phyloP scores from a whole-genome alignment of 2,329 filamentous ascomycete species.

The Ophiostoma perfectum region DNA sequence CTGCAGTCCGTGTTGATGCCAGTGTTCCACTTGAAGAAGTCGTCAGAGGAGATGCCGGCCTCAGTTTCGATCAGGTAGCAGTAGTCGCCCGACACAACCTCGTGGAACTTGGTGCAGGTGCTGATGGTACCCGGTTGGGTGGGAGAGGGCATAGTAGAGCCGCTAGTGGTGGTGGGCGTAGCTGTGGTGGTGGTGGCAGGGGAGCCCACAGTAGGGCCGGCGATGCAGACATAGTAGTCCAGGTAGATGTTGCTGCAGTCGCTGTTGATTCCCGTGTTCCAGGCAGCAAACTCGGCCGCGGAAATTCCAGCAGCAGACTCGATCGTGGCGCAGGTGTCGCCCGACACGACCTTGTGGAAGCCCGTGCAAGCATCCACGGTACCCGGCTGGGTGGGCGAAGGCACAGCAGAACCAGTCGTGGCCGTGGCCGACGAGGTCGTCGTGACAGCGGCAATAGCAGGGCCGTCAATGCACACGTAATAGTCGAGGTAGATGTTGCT shows the following conservation, averaged over 20 bases:
- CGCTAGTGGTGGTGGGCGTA: not conserved
- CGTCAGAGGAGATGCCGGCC: not conserved
- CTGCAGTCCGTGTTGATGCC: slow-evolving; percentile 22
- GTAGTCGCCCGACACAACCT: not conserved
- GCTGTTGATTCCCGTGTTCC: slow-evolving; percentile 19
- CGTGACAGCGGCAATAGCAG: not conserved
- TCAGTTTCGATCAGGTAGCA: not conserved
- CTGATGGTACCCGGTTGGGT: not conserved
- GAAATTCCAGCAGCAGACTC: slow-evolving; percentile 13
- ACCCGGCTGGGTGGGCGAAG: slow-evolving; percentile 11
- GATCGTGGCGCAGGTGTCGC: slow-evolving; percentile 20
- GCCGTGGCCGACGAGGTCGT: not conserved
- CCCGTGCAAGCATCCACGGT: slow-evolving; percentile 16
- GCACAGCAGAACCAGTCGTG: not conserved
- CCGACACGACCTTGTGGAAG: slow-evolving; percentile 18
- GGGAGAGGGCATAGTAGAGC: not conserved
- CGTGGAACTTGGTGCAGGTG: not conserved
- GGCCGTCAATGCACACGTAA: not conserved
- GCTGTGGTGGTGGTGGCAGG: slow-evolving; percentile 16
- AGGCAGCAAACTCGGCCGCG: slow-evolving; percentile 8
- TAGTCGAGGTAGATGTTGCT: slow-evolving; percentile 25
- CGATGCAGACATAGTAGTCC: slow-evolving; percentile 22
- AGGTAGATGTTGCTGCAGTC: slow-evolving; percentile 20
- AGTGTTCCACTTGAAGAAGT: slow-evolving; percentile 26
- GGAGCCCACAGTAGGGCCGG: slow-evolving; percentile 14